Evolutionary conservation across 169 alveolate genomes (phyloP).

Genomic region (Babesia bovis): DNA sequence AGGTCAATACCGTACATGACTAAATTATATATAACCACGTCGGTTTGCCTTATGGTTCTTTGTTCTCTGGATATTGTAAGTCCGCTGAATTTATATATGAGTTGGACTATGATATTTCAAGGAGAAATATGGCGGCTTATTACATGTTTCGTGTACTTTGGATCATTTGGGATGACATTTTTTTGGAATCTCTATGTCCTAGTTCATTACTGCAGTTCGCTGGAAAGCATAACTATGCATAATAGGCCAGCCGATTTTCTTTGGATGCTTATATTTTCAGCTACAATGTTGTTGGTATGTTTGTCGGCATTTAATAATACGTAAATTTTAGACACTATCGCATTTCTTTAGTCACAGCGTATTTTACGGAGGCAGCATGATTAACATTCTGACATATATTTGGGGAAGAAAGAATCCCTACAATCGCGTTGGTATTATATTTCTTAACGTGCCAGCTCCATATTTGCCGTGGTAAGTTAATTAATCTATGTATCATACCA

Average conservation of each 20-base stretch:
- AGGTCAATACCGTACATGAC: slow-evolving; percentile 79
- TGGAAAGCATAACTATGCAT: slow-evolving; percentile 76
- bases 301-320: neutral
- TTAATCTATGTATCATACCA: neutral
- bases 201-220: slow-evolving; percentile 78
- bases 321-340: slow-evolving; percentile 61
- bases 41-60: slow-evolving; percentile 76
- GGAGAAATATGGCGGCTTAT: slow-evolving; percentile 88
- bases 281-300: slow-evolving; percentile 69
- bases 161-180: slow-evolving; percentile 86
- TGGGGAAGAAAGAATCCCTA: slow-evolving; percentile 90
- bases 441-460: slow-evolving; percentile 88
- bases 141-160: slow-evolving; percentile 89
- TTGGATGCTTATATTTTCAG: slow-evolving; percentile 83
- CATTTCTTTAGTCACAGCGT: slow-evolving; percentile 78
- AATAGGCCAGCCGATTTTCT: slow-evolving; percentile 84
- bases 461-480: slow-evolving; percentile 84
- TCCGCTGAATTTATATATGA: slow-evolving; percentile 82
- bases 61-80: slow-evolving; percentile 82
- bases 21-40: slow-evolving; percentile 77
- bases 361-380: slow-evolving; percentile 88
- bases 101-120: slow-evolving; percentile 79
- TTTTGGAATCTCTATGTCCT: slow-evolving; percentile 90
- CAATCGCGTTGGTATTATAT: slow-evolving; percentile 82
- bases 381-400: slow-evolving; percentile 88